Evolutionary conservation across 108 stramenopile genomes (phyloP), one percentile per base, ranked within the genome.

Genomic region (Tribonema minus): DNA sequence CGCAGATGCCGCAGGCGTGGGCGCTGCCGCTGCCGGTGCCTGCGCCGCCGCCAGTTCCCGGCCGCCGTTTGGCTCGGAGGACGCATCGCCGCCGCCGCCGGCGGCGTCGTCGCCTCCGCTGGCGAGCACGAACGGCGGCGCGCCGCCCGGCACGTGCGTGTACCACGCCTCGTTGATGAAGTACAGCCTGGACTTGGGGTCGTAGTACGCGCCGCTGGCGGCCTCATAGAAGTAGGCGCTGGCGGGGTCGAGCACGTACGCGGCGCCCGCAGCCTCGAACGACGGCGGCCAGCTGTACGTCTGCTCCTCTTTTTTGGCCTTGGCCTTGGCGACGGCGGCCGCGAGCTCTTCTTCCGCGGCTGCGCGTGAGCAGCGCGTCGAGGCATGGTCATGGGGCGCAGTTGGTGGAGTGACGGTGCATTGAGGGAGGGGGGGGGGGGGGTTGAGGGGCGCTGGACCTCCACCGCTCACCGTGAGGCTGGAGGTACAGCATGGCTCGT

Each of bases 181-280:
- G 68, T 78, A 78, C 26, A 78, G 68, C 77, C 66, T 78, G 77
- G 38, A 65, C 34, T 36, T 26, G 7, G 77, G 77, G 60, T 78
- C 77, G 39, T 78, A 78, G 60, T 78, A 78, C 31, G 68, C 77
- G 0, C 77, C 68, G 0, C 67, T 68, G 25, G 60, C 26, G 3
- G 77, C 41, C 37, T 78, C 77, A 59, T 78, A 78, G 64, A 78
- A 78, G 68, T 78, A 78, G 20, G 67, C 68, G 60, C 77, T 79
- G 0, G 67, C 67, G 15, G 54, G 64, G 58, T 79, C 77, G 59
- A 79, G 66, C 2, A 79, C 29, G 34, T 79, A 79, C 26, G 77
- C 67, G 15, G 68, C 77, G 0, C 77, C 77, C 1, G 60, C 68
- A 0, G 65, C 77, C 58, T 79, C 67, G 38, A 79, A 79, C 0